phyloP scores from a whole-genome alignment of 1,284 basidiomycete species.

The Omphalotus olearius region DNA sequence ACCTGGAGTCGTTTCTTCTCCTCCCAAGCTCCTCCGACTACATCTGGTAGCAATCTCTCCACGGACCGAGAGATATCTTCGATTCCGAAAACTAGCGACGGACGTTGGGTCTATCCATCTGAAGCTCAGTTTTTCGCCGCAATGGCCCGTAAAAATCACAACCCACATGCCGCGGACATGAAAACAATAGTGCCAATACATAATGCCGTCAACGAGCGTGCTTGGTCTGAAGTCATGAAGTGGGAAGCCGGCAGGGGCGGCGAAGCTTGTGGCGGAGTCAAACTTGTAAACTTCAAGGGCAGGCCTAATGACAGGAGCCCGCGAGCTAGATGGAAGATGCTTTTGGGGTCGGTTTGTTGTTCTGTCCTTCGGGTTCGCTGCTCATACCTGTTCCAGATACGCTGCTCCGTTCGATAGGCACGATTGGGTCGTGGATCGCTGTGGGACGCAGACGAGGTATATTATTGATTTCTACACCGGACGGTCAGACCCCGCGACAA shows the following conservation, averaged over 20 bases:
- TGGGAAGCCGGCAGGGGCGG: conserved; percentile 87
- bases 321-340: conserved; percentile 77
- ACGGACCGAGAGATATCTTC: conserved; percentile 80
- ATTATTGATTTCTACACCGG: conserved; percentile 99
- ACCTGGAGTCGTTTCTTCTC: conserved; percentile 16
- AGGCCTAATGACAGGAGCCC: conserved; percentile 72
- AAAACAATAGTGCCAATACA: conserved; percentile 96
- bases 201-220: conserved; percentile 97
- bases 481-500: conserved; percentile 38
- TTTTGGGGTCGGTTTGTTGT: conserved; percentile 66
- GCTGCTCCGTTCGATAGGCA: conserved; percentile 94
- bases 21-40: conserved; percentile 11
- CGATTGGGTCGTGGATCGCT: conserved; percentile 95
- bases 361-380: background rate
- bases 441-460: conserved; percentile 85
- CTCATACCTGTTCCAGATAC: conserved; percentile 52
- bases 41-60: conserved; percentile 37
- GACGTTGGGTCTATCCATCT: conserved; percentile 98
- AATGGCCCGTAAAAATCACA: conserved; percentile 91
- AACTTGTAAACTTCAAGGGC: conserved; percentile 85
- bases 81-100: conserved; percentile 72
- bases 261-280: conserved; percentile 78
- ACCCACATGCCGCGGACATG: conserved; percentile 84
- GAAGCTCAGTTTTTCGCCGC: conserved; percentile 96
- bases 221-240: conserved; percentile 86